phyloP scores from a whole-genome alignment of 2,329 filamentous ascomycete genomes.

The Ophiostoma montium region DNA sequence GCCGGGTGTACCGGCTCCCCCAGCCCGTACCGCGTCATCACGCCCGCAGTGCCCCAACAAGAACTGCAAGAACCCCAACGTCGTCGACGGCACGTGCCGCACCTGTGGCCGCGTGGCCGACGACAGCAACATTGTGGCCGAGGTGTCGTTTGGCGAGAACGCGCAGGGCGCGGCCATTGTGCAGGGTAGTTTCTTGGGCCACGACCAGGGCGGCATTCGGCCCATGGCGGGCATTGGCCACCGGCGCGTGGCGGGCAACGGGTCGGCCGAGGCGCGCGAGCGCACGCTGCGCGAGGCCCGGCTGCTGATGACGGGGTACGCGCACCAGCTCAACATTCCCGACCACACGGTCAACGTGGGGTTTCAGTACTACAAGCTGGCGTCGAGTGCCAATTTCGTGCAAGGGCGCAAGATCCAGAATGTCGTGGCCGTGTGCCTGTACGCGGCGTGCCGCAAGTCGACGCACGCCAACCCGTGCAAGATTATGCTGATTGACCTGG shows the following conservation, averaged over 20 bases:
- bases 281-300: slow-evolving; percentile 44
- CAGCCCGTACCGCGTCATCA: slow-evolving; percentile 4
- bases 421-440: slow-evolving; percentile 82
- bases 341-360: slow-evolving; percentile 51
- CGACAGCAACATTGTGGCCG: slow-evolving; percentile 79
- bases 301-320: slow-evolving; percentile 48
- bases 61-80: slow-evolving; percentile 44
- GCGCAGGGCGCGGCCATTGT: slow-evolving; percentile 76
- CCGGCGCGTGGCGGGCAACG: slow-evolving; percentile 37
- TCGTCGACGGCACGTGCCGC: slow-evolving; percentile 57
- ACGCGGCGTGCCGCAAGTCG: slow-evolving; percentile 71
- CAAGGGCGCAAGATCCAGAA: slow-evolving; percentile 75
- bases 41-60: slow-evolving; percentile 41
- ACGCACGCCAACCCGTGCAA: slow-evolving; percentile 48
- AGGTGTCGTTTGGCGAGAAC: slow-evolving; percentile 82
- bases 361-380: slow-evolving; percentile 62
- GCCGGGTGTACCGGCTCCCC: no score
- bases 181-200: slow-evolving; percentile 76
- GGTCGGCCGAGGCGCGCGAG: slow-evolving; percentile 42
- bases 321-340: slow-evolving; percentile 42
- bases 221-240: slow-evolving; percentile 47
- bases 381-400: slow-evolving; percentile 61
- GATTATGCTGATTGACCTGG: slow-evolving; percentile 89
- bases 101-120: slow-evolving; percentile 75
- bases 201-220: slow-evolving; percentile 70